phyloP scores from a whole-genome alignment of 306 rosid species.

The Inga oerstediana region DNA sequence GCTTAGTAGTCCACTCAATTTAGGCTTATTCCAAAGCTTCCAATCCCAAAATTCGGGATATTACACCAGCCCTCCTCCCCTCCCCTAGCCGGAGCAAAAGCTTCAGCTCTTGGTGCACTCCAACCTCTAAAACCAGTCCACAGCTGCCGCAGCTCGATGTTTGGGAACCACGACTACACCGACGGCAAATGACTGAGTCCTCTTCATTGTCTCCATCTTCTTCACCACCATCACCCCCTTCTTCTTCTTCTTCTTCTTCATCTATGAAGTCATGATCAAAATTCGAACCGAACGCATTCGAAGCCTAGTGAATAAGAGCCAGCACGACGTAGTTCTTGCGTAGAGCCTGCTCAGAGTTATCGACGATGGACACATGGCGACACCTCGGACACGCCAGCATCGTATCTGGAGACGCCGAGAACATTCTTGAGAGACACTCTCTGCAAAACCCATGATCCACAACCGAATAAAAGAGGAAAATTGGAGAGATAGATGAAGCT shows the following conservation, averaged over 20 bases:
- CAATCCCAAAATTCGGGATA: too few species aligned
- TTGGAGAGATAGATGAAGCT: constrained; percentile 17
- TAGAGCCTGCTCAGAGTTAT: constrained; percentile 83
- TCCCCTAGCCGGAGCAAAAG: constrained; percentile 74
- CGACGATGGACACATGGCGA: constrained; percentile 86
- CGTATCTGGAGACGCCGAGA: constrained; percentile 67
- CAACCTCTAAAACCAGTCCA: constrained; percentile 89
- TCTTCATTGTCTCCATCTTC: constrained; percentile 44
- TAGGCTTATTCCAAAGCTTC: too few species aligned
- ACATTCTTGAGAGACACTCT: constrained; percentile 88
- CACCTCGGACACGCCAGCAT: constrained; percentile 82
- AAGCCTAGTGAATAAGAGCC: constrained; percentile 66
- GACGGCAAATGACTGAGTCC: constrained; percentile 44
- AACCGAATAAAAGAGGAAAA: constrained; percentile 30
- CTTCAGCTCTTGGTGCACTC: constrained; percentile 78
- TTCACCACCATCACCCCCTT: constrained; percentile 43
- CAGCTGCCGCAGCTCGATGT: constrained; percentile 76
- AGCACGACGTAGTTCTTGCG: constrained; percentile 90
- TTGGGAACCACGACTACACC: constrained; percentile 62
- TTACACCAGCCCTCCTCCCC: constrained; percentile 75
- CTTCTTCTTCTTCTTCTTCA: constrained; percentile 58
- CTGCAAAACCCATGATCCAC: constrained; percentile 93
- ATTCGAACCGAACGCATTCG: constrained; percentile 32
- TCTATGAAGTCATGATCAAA: constrained; percentile 69
- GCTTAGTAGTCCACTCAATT: too few species aligned